Percentiles rank a stretch among this genome's conserved stretches.
These are phyloP conservation scores for Alternaria gansuensis DNA, from an alignment of 2,329 filamentous ascomycete species.

Conservation along the genomic window DNA sequence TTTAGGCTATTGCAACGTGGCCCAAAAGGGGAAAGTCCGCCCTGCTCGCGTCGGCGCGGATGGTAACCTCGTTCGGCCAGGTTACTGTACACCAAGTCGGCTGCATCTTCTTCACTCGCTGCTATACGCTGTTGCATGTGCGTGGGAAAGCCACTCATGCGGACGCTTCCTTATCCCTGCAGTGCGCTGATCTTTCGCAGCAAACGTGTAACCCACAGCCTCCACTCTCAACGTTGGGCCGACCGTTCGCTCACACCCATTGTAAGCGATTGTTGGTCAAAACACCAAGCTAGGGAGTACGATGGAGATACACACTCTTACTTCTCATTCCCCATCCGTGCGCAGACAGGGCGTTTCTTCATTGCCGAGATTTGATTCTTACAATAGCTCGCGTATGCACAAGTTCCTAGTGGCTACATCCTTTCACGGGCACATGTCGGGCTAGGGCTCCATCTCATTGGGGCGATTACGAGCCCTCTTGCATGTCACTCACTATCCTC, in stretches of 20 bases:
- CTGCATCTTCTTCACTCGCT: conserved; percentile 7
- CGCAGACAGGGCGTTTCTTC: background rate
- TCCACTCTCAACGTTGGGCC: background rate
- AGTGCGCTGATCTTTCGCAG: conserved; percentile 7
- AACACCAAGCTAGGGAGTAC: background rate
- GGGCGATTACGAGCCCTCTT: background rate
- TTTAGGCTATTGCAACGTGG: conserved; percentile 12
- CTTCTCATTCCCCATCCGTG: conserved; percentile 10
- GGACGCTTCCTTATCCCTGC: conserved; percentile 7
- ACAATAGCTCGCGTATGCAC: conserved; percentile 5
- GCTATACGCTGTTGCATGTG: conserved; percentile 13
- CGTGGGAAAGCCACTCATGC: conserved; percentile 9
- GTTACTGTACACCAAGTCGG: background rate
- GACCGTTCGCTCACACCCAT: background rate
- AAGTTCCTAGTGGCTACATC: background rate
- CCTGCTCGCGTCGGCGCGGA: conserved; percentile 12
- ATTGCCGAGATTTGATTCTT: background rate
- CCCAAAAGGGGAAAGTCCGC: background rate
- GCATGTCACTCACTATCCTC: background rate
- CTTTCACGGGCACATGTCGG: background rate
- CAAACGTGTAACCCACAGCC: background rate
- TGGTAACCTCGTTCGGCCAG: background rate
- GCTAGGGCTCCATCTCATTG: background rate
- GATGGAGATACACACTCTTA: background rate
- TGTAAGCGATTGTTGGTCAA: conserved; percentile 1